phyloP scores from a whole-genome alignment of 148 eudicot genomes.

The Cornus kousa region DNA sequence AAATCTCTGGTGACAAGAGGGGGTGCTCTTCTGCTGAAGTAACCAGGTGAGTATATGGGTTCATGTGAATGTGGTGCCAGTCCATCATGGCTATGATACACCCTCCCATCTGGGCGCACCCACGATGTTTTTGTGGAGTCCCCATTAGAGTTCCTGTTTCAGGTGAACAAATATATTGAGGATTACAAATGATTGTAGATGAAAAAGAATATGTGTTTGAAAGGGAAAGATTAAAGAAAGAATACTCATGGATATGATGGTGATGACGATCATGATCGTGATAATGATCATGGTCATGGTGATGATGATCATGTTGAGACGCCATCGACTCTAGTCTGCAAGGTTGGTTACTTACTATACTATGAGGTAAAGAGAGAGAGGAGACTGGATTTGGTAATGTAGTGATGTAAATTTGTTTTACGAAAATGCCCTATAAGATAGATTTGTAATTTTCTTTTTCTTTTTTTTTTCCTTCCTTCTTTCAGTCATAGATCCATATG shows the following conservation, averaged over 20 bases:
- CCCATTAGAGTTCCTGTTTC: constrained; percentile 27
- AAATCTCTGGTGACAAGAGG: constrained; percentile 65
- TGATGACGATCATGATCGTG: constrained; percentile 23
- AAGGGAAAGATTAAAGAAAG: not conserved
- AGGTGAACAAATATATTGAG: not conserved
- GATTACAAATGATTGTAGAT: not conserved
- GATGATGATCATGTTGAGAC: constrained; percentile 24
- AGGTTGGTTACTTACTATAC: not conserved
- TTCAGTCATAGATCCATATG: too few species aligned
- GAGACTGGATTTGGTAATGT: not conserved
- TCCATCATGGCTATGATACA: constrained; percentile 96
- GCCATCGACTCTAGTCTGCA: constrained; percentile 25
- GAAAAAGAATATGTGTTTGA: not conserved
- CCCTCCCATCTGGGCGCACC: constrained; percentile 78
- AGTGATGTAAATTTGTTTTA: not conserved
- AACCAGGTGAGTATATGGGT: constrained; percentile 93
- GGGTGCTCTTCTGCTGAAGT: constrained; percentile 76
- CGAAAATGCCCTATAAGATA: not conserved
- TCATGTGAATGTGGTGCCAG: constrained; percentile 96
- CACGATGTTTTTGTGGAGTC: constrained; percentile 27
- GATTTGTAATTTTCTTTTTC: too few species aligned
- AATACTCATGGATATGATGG: constrained; percentile 43
- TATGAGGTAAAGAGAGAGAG: not conserved
- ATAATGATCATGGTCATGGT: constrained; percentile 23
- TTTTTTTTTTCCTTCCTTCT: too few species aligned